Evolutionary conservation across 345 rosid species (phyloP), one percentile per base, ranked within the genome.

Genomic region (Brassica rapa): DNA sequence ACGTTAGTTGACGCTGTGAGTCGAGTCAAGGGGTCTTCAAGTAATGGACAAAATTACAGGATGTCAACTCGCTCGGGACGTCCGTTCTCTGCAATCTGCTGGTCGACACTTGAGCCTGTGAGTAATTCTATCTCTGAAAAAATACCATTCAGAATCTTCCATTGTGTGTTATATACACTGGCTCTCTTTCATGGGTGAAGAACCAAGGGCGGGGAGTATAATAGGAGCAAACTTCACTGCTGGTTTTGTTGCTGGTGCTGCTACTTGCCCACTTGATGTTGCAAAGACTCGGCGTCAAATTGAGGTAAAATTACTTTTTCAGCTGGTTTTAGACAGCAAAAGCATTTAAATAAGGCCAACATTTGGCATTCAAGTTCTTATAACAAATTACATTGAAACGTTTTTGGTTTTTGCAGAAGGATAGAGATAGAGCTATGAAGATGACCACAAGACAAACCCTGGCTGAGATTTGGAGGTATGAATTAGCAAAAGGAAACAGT

Each of bases 21-120:
- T 73, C 94, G 91, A 24, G 82, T 86, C 1, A 80, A 70, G 46
- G 87, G 88, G 8, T 72, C 89, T 23, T 72, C 89, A 68, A 84
- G 62, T 64, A 79, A 77, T 79, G 73, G 76, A 64, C 87, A 88
- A 64, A 88, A 84, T 68, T 96, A 89, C 71, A 84, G 96, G 39
- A 49, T 87, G 63, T 75, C 97, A 95, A 77, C 94, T 95, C 67
- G 93, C 93, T 79, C 89, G 97, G 63, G 98, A 95, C 83, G 97
- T 93, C 99, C 99, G 2, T 95, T 90, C 87, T 95, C 98, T 65
- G 99, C 93, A 60, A 91, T 95, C 76, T 95, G 98, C 81, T 95
- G 99, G 99, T 81, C 99, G 21, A 88, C 89, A 49, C 97, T 95
- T 57, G 99, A 93, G 84, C 98, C 96, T 1, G 98, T 91, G 71